phyloP scores from a whole-genome alignment of 192 early-diverging fungal genomes.

The Linnemannia exigua region DNA sequence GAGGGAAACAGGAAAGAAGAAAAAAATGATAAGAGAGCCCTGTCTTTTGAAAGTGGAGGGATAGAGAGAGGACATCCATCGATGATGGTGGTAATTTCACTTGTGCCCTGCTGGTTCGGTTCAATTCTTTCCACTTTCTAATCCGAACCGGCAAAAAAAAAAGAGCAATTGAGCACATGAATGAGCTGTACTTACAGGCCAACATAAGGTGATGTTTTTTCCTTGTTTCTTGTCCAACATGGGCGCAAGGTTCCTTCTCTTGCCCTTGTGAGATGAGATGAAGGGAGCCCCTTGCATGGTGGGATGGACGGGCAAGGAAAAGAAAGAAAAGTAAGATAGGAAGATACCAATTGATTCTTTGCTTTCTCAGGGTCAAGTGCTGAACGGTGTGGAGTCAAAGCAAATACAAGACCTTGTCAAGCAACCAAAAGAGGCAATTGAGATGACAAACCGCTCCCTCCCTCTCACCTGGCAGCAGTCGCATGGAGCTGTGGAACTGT shows the following conservation, averaged over 20 bases:
- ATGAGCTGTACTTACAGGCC: background rate
- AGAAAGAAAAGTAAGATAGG: too few species aligned
- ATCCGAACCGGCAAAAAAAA: background rate
- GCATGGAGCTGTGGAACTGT: too few species aligned
- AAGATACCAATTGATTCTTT: too few species aligned
- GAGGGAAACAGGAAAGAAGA: too few species aligned
- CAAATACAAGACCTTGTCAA: background rate
- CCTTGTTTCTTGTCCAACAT: background rate
- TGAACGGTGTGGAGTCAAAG: constrained; percentile 11
- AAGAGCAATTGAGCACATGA: background rate
- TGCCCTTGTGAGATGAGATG: background rate
- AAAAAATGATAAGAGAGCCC: background rate
- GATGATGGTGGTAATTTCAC: background rate
- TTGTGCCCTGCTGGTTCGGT: background rate
- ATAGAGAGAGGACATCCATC: background rate
- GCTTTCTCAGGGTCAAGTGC: background rate
- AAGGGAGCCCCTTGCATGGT: background rate
- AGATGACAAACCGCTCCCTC: constrained; percentile 1
- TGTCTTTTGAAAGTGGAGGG: background rate
- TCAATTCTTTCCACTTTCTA: background rate
- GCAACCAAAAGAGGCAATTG: background rate
- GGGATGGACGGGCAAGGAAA: background rate
- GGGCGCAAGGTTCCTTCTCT: background rate
- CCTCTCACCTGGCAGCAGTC: too few species aligned
- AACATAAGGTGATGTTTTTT: background rate